Evolutionary conservation across 2,329 filamentous ascomycete species (phyloP), one percentile per base, ranked within the genome.

Genomic region (Cladosporium sphaerospermum): DNA sequence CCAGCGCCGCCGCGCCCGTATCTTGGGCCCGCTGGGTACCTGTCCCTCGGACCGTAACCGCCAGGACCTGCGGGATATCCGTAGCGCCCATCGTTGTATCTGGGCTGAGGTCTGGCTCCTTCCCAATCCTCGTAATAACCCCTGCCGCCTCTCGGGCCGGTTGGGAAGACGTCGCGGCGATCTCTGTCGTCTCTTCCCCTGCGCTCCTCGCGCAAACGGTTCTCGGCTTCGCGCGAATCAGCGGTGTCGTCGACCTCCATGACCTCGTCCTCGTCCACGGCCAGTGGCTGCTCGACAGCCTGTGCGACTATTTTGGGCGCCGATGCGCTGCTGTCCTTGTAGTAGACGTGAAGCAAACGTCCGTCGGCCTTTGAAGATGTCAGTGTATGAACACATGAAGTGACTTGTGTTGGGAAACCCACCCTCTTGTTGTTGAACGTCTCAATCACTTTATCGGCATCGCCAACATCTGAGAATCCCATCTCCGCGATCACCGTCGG

Each of bases 391-490:
- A 19, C 19, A 13, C 16, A 6, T 28, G 23, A 4, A 28, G 7
- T 19, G 41, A 11, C 9, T 14, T 19, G 13, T 36, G 23, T 13
- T 4, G 36, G 3, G 13, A 18, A 36, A 70, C 82, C 60, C 67
- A 88, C 87, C 65, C 82, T 89, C 73, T 89, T 84, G 66, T 86
- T 83, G 70, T 93, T 85, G 69, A 92, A 92, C 3, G 79, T 87
- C 54, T 80, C 76, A 62, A 92, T 85, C 14, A 90, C 85, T 37
- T 78, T 80, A 61, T 92, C 84, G 3, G 86, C 88, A 37, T 85
- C 86, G 57, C 86, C 82, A 61, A 80, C 83, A 54, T 82, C 84
- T 57, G 83, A 78, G 64, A 92, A 90, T 4, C 84, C 77, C 65
- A 93, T 82, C 71, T 93, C 88, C 18, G 85, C 86, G 64, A 90